These are phyloP conservation scores for Uronychia setigera DNA, from an alignment of 73 alveolate genomes.

Conservation along the genomic window DNA sequence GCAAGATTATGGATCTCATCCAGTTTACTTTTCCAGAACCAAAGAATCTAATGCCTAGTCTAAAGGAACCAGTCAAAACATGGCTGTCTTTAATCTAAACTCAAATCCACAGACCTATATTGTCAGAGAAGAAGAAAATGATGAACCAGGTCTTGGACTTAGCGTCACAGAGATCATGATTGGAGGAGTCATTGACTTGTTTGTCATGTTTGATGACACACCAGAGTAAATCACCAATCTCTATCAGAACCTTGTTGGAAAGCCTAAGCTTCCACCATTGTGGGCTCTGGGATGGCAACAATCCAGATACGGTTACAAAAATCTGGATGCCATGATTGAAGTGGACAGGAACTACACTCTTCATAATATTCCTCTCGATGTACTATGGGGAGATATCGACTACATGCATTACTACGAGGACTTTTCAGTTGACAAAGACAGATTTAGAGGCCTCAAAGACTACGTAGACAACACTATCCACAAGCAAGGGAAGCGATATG, in stretches of 20 bases:
- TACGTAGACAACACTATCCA: slow-evolving; percentile 40
- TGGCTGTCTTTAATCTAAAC: slow-evolving; percentile 41
- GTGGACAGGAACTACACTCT: neutral
- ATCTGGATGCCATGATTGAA: slow-evolving; percentile 26
- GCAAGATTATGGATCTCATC: slow-evolving; percentile 71
- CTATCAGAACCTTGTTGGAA: slow-evolving; percentile 69
- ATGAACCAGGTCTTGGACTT: neutral
- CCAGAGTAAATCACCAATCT: slow-evolving; percentile 58
- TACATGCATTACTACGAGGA: slow-evolving; percentile 88
- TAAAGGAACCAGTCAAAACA: slow-evolving; percentile 6
- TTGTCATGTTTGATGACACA: slow-evolving; percentile 54
- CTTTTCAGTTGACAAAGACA: slow-evolving; percentile 70
- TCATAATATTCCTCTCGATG: slow-evolving; percentile 88
- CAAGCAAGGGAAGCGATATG: slow-evolving; percentile 65
- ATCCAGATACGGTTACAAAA: slow-evolving; percentile 96
- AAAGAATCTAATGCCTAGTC: slow-evolving; percentile 20
- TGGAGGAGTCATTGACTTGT: slow-evolving; percentile 85
- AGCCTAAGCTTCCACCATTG: slow-evolving; percentile 75
- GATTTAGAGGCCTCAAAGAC: slow-evolving; percentile 17
- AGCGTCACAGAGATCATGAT: slow-evolving; percentile 43
- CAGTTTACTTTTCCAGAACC: slow-evolving; percentile 51
- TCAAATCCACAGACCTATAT: slow-evolving; percentile 52
- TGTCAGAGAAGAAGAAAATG: slow-evolving; percentile 22
- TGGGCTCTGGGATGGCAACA: slow-evolving; percentile 95
- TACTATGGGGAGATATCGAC: slow-evolving; percentile 97